Conservation (phyloP, 139 green algal species). For the Ostreobium quekettii region DNA sequence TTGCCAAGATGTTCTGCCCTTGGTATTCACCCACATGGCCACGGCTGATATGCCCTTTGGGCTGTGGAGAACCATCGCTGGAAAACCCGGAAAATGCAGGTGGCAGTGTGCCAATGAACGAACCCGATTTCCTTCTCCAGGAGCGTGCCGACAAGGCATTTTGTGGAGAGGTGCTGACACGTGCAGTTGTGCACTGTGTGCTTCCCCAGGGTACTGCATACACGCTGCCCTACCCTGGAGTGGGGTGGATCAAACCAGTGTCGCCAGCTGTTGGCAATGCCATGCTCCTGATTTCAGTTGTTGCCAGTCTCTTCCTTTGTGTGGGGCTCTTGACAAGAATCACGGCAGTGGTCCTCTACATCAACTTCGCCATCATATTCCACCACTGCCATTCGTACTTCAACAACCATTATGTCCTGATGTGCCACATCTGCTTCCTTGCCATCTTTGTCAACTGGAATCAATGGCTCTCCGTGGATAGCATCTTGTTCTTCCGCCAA, state of each 20-base stretch:
- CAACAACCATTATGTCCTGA: conserved; percentile 19
- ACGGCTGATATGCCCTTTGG: too few relatives aligned
- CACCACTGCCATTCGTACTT: conserved; percentile 2
- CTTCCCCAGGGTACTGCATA: neutral
- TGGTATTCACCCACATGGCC: too few relatives aligned
- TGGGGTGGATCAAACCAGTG: conserved; percentile 3
- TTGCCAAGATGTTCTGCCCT: too few relatives aligned
- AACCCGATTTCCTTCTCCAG: too few relatives aligned
- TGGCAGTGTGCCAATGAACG: too few relatives aligned
- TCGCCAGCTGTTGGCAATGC: neutral
- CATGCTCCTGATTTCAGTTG: neutral
- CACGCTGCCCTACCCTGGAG: conserved; percentile 8
- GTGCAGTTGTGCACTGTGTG: too few relatives aligned
- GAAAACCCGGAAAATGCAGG: too few relatives aligned
- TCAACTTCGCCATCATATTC: conserved; percentile 4
- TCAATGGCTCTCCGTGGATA: conserved; percentile 7
- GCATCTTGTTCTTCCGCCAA: neutral
- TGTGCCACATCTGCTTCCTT: conserved; percentile 15
- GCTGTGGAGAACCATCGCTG: too few relatives aligned
- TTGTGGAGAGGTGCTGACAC: too few relatives aligned
- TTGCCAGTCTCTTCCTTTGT: neutral
- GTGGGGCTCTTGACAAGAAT: conserved; percentile 3
- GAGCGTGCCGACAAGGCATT: too few relatives aligned
- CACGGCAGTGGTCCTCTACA: neutral
- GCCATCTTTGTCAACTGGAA: conserved; percentile 10